Evolutionary conservation across 2,329 filamentous ascomycete species (phyloP).

Genomic region (Claviceps lovelessii): DNA sequence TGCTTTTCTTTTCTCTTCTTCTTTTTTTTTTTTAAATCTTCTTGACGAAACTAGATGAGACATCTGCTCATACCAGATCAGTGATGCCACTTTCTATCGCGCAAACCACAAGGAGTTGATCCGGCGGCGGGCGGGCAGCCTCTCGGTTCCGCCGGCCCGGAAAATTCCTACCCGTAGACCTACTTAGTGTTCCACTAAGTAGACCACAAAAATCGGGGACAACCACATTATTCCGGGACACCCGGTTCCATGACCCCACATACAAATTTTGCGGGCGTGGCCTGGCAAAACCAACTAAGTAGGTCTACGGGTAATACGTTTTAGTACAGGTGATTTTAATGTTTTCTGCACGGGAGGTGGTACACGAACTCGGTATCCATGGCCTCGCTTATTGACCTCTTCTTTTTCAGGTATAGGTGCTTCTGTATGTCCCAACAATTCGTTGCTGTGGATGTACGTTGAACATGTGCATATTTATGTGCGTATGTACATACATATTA

Average conservation of each 20-base stretch:
- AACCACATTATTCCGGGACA: no score
- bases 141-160: background rate
- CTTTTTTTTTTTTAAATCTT: background rate
- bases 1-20: no score
- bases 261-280: no score
- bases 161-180: no score
- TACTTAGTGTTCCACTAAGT: no score
- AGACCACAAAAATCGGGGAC: no score
- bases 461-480: no score
- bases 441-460: background rate
- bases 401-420: background rate
- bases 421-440: background rate
- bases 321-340: background rate
- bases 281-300: no score
- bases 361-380: background rate
- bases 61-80: background rate
- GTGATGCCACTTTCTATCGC: background rate
- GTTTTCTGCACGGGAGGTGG: background rate
- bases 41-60: background rate
- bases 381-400: background rate
- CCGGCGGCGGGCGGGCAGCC: background rate
- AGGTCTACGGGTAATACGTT: no score
- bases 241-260: no score
- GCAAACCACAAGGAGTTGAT: background rate
- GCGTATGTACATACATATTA: no score